Evolutionary conservation across 257 asterid genomes (phyloP), one percentile per base, ranked within the genome.

Genomic region (Solanum piurae): DNA sequence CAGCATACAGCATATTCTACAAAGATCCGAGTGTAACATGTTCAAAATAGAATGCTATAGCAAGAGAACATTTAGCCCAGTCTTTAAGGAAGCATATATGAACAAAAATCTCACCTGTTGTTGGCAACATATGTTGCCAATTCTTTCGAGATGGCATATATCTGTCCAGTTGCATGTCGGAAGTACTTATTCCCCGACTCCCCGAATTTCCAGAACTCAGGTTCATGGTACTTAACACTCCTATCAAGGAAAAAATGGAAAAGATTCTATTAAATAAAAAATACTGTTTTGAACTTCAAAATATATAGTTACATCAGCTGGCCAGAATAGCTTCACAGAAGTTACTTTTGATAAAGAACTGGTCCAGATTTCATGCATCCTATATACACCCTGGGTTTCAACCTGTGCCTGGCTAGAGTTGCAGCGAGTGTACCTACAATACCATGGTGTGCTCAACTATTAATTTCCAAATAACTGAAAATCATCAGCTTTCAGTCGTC

Each of bases 321-420:
- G 42, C 42, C 42, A 80, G 42, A 80, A 80, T 46, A 80, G 85
- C 58, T 80, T 80, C 44, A 18, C 5, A 80, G 79, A 33, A 83
- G 64, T 88, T 90, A 94, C 96, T 89, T 94, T 74, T 92, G 93
- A 85, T 83, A 82, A 40, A 94, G 92, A 86, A 94, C 96, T 58
- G 96, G 94, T 27, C 95, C 96, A 6, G 95, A 94, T 88, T 94
- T 94, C 95, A 94, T 93, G 69, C 95, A 93, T 87, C 96, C 96
- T 25, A 91, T 90, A 37, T 93, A 93, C 38, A 93, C 93, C 82
- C 95, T 83, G 10, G 92, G 95, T 90, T 88, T 92, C 42, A 91
- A 86, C 27, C 94, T 91, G 86, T 92, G 95, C 9, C 93, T 92
- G 77, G 90, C 94, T 3, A 94, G 93, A 25, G 94, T 93, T 64